phyloP scores from a whole-genome alignment of 1,139 yeast genomes.

The Diutina pseudorugosa region DNA sequence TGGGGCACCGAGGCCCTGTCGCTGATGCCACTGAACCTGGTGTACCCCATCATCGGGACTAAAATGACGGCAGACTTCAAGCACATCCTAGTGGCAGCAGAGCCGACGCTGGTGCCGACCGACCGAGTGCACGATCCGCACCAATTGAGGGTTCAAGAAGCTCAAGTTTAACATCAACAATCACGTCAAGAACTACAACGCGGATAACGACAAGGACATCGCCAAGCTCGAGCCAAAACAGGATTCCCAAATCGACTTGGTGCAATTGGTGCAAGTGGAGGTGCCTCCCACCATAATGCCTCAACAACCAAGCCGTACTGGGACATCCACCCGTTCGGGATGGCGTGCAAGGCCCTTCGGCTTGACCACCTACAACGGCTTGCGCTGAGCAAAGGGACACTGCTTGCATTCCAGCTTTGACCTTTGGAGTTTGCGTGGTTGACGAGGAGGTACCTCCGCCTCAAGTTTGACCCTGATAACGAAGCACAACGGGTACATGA shows the following conservation, averaged over 20 bases:
- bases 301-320: slow-evolving; percentile 42
- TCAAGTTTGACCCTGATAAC: too few species aligned
- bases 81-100: slow-evolving; percentile 16
- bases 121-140: slow-evolving; percentile 20
- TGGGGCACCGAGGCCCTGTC: background rate
- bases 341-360: slow-evolving; percentile 29
- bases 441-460: too few species aligned
- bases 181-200: slow-evolving; percentile 39
- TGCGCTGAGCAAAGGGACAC: too few species aligned
- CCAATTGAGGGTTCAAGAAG: slow-evolving; percentile 56
- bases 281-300: background rate
- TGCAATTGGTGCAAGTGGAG: background rate
- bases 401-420: too few species aligned
- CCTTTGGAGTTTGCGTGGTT: too few species aligned
- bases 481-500: too few species aligned
- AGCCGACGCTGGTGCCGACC: background rate
- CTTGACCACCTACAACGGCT: too few species aligned
- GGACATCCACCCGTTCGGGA: slow-evolving; percentile 35
- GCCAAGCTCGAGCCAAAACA: background rate
- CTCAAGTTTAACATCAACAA: slow-evolving; percentile 64
- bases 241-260: background rate
- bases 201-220: slow-evolving; percentile 4
- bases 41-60: background rate
- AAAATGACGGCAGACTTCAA: background rate
- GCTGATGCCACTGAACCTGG: background rate